Evolutionary conservation across 129 eudicot genomes (phyloP).

Genomic region (Apium graveolens): DNA sequence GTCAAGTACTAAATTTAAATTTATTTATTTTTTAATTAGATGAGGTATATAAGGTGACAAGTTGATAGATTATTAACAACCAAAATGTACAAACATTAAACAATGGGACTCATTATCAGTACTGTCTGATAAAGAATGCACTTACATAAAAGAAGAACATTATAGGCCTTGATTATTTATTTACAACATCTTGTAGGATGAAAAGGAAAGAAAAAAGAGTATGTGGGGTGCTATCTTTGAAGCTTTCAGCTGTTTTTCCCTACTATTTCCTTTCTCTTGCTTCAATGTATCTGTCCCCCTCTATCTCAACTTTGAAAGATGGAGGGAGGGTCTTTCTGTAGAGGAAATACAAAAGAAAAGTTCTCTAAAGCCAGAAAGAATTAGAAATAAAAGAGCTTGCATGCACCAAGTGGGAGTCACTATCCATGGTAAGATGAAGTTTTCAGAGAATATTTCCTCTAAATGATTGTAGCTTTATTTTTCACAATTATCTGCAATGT

Average conservation of each 20-base stretch:
- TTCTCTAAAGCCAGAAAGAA: slow-evolving; percentile 27
- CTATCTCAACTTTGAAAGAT: slow-evolving; percentile 17
- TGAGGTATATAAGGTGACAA: too few species aligned
- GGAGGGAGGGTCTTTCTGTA: slow-evolving; percentile 15
- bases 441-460: slow-evolving; percentile 12
- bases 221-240: slow-evolving; percentile 21
- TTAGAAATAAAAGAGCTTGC: background rate
- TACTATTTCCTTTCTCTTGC: slow-evolving; percentile 40
- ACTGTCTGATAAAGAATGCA: slow-evolving; percentile 1
- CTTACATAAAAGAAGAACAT: slow-evolving; percentile 12
- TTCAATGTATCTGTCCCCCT: slow-evolving; percentile 33
- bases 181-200: slow-evolving; percentile 18
- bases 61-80: background rate
- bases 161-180: background rate
- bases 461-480: slow-evolving; percentile 22
- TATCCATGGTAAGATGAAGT: slow-evolving; percentile 18
- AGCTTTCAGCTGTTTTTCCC: slow-evolving; percentile 28
- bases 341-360: slow-evolving; percentile 24
- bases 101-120: slow-evolving; percentile 4
- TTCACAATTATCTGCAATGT: slow-evolving; percentile 26
- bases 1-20: background rate
- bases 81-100: slow-evolving; percentile 3
- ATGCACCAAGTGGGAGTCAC: background rate
- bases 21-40: too few species aligned
- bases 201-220: slow-evolving; percentile 14